Base-by-base conservation (phyloP, 768 basidiomycete genomes). In the Trametes cinnabarina region DNA sequence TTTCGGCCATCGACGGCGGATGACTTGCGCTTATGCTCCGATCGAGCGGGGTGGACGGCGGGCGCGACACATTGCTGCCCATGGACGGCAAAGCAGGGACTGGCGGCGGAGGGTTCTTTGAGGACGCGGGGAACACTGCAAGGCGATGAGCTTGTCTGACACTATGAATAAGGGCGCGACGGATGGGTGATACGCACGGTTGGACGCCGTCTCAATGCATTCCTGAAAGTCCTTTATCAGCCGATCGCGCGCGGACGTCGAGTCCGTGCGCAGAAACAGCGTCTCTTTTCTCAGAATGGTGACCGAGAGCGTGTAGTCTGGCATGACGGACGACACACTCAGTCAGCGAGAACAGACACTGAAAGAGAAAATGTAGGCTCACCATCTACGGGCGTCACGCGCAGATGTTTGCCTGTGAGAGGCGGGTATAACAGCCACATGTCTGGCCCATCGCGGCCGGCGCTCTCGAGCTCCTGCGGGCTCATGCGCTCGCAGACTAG, bases 401-500 rank as follows among this genome's bases (percentile, higher is more conserved):
- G 81, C 52, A 99, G 77, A 65, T 97, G 94, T 69, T 96, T 98
- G 4, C 94, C 96, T 12, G 97, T 88, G 32, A 99, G 76, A 4
- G 97, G 97, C 17, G 97, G 97, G 76, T 97, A 99, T 63, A 87
- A 84, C 44, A 99, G 77, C 85, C 86, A 92, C 87, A 96, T 89
- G 68, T 97, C 93, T 5, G 87, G 80, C 11, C 84, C 84, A 57
- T 84, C 82, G 30, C 76, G 72, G 12, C 75, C 78, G 58, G 71
- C 65, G 25, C 77, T 73, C 37, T 74, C 72, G 54, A 76, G 79
- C 58, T 96, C 90, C 50, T 84, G 80, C 19, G 77, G 79, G 1
- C 81, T 68, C 83, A 96, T 92, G 66, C 85, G 81, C 71, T 98
- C 95, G 65, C 92, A 93, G 26, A 98, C 73, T 52, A 99, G 77